phyloP scores from a whole-genome alignment of 768 basidiomycete species.

The Mycena crocata region DNA sequence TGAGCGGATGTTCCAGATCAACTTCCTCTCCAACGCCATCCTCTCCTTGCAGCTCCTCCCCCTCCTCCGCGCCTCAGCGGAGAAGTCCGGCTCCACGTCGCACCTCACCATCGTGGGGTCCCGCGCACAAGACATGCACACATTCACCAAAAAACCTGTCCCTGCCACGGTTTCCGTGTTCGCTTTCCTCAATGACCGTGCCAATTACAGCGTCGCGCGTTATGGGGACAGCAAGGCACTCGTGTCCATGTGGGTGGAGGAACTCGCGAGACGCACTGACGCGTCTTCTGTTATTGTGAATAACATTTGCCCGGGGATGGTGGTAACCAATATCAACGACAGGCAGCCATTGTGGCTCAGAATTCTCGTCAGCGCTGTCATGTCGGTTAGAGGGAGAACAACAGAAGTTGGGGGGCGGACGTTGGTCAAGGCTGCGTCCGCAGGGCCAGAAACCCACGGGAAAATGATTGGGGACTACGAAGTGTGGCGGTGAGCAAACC shows the following conservation, averaged over 20 bases:
- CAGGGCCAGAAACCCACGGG: slow-evolving; percentile 33
- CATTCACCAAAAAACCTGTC: slow-evolving; percentile 19
- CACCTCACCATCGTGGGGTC: slow-evolving; percentile 30
- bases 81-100: slow-evolving; percentile 13
- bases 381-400: slow-evolving; percentile 17
- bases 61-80: slow-evolving; percentile 29
- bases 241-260: slow-evolving; percentile 28
- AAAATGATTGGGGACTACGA: slow-evolving; percentile 24
- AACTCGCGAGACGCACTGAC: slow-evolving; percentile 29
- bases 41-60: slow-evolving; percentile 36
- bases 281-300: slow-evolving; percentile 34
- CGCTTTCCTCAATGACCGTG: slow-evolving; percentile 25
- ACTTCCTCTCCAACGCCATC: slow-evolving; percentile 35
- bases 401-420: slow-evolving; percentile 31
- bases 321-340: slow-evolving; percentile 24
- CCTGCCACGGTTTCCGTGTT: slow-evolving; percentile 29
- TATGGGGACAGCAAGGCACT: slow-evolving; percentile 34
- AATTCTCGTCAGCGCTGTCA: background rate
- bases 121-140: slow-evolving; percentile 8
- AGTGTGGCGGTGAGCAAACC: slow-evolving; percentile 20
- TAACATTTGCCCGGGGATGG: slow-evolving; percentile 37
- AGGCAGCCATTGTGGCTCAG: slow-evolving; percentile 16
- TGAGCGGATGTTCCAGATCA: slow-evolving; percentile 34
- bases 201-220: slow-evolving; percentile 13
- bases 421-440: slow-evolving; percentile 28